phyloP scores from a whole-genome alignment of 352 stramenopile species.

The Labyrinthula sp. region DNA sequence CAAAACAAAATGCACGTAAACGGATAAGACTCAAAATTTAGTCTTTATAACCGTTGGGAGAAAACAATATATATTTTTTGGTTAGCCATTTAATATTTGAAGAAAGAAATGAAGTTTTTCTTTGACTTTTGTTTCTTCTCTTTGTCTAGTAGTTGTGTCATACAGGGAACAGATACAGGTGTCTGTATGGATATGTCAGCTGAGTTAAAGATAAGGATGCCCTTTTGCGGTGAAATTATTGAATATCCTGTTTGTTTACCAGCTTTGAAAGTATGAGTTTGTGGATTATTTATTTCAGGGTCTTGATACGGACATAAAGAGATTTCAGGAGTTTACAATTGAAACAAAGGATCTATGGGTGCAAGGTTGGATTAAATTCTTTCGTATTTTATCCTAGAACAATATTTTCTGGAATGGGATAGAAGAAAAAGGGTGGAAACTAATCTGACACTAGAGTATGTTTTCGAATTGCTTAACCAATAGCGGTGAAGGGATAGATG shows the following conservation, averaged over 20 bases:
- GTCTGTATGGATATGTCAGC: conserved; percentile 12
- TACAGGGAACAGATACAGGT: conserved; percentile 21
- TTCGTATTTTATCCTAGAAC: too few species aligned
- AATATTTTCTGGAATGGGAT: conserved; percentile 12
- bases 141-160: conserved; percentile 19
- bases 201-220: conserved; percentile 20
- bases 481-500: conserved; percentile 35
- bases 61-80: too few species aligned
- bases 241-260: conserved; percentile 21
- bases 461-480: conserved; percentile 7
- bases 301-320: conserved; percentile 6
- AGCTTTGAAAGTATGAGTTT: conserved; percentile 19
- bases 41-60: too few species aligned
- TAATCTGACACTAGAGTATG: conserved; percentile 30
- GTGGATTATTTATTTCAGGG: too few species aligned
- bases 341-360: conserved; percentile 34
- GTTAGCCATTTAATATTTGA: too few species aligned
- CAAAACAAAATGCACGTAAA: too few species aligned
- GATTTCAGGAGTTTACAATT: conserved; percentile 17
- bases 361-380: conserved; percentile 23
- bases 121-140: too few species aligned
- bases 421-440: conserved; percentile 34
- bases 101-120: too few species aligned
- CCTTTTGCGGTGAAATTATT: conserved; percentile 14
- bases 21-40: too few species aligned